Percentiles rank a stretch among this genome's conserved stretches.
Conservation (phyloP, 495 filamentous ascomycete genomes). For the Penicillium canariense region DNA sequence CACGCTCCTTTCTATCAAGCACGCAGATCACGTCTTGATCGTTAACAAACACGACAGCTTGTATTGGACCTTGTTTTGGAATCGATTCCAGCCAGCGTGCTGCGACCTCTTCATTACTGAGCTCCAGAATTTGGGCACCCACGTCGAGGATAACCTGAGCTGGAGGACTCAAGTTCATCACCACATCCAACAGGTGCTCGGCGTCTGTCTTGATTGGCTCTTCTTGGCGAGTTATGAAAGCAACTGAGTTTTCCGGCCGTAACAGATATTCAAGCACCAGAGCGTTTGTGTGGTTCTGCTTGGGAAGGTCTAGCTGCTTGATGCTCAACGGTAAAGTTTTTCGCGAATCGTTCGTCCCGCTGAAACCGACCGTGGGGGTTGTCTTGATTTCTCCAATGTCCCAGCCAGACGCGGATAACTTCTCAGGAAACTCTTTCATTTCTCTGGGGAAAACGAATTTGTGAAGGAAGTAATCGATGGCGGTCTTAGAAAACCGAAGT, state of each 20-base stretch:
- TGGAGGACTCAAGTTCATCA: slow-evolving; percentile 36
- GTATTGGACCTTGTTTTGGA: slow-evolving; percentile 15
- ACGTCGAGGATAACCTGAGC: slow-evolving; percentile 68
- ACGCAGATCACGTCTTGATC: too few species aligned
- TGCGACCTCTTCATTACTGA: slow-evolving; percentile 53
- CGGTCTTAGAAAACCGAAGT: slow-evolving; percentile 49
- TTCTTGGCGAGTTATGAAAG: too few species aligned
- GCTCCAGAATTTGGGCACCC: slow-evolving; percentile 69
- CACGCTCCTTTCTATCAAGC: slow-evolving; percentile 41
- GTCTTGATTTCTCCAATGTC: slow-evolving; percentile 43
- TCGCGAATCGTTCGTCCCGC: slow-evolving; percentile 68
- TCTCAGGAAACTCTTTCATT: slow-evolving; percentile 61
- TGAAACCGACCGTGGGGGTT: slow-evolving; percentile 61
- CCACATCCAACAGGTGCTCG: slow-evolving; percentile 48
- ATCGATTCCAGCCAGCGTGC: slow-evolving; percentile 9
- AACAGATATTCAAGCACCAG: too few species aligned
- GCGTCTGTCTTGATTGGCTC: slow-evolving; percentile 24
- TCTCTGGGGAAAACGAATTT: slow-evolving; percentile 64
- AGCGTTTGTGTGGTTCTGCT: too few species aligned
- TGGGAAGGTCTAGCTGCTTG: slow-evolving; percentile 55
- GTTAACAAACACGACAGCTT: slow-evolving; percentile 50
- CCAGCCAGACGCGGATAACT: slow-evolving; percentile 69
- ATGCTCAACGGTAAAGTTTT: slow-evolving; percentile 56
- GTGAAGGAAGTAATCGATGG: slow-evolving; percentile 58
- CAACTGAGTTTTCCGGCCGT: too few species aligned